Percentiles rank a stretch among this genome's conserved stretches.
Evolutionary conservation across 495 filamentous ascomycete species (phyloP).

Genomic region (Annulohypoxylon bovei): DNA sequence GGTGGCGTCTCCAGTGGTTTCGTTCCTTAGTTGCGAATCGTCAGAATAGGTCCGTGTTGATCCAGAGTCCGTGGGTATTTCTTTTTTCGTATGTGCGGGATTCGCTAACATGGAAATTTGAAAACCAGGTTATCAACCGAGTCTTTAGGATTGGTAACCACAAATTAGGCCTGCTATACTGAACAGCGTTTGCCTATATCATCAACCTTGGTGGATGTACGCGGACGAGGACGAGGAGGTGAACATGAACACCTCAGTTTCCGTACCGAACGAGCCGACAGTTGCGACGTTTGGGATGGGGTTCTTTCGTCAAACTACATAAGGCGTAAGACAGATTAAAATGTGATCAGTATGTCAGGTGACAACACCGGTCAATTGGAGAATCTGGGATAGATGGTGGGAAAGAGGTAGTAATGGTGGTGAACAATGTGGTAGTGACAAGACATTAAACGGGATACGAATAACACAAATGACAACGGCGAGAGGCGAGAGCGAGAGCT

Average conservation of each 20-base stretch:
- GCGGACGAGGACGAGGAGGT: not conserved
- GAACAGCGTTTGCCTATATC: conserved; percentile 7
- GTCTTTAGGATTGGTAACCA: conserved; percentile 14
- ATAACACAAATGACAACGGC: conserved; percentile 15
- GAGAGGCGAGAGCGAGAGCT: conserved; percentile 22
- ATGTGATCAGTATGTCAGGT: conserved; percentile 32
- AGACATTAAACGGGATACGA: not conserved
- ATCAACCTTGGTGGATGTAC: not conserved
- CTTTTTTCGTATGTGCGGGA: conserved; percentile 22
- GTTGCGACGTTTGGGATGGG: conserved; percentile 19
- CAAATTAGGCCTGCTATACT: conserved; percentile 23
- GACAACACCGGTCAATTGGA: conserved; percentile 27
- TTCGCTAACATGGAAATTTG: conserved; percentile 15
- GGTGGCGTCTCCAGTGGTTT: conserved; percentile 32
- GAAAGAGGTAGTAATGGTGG: conserved; percentile 13
- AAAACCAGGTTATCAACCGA: conserved; percentile 3
- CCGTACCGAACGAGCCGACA: conserved; percentile 31
- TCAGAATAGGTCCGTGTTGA: conserved; percentile 37
- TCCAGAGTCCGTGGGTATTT: conserved; percentile 40
- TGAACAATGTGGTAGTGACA: conserved; percentile 5
- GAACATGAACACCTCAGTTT: conserved; percentile 17
- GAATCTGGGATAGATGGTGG: conserved; percentile 17
- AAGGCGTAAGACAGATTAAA: conserved; percentile 8
- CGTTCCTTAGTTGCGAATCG: conserved; percentile 34
- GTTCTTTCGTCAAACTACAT: conserved; percentile 1